phyloP scores from a whole-genome alignment of 177 flowering plant species.

The Viscum album region DNA sequence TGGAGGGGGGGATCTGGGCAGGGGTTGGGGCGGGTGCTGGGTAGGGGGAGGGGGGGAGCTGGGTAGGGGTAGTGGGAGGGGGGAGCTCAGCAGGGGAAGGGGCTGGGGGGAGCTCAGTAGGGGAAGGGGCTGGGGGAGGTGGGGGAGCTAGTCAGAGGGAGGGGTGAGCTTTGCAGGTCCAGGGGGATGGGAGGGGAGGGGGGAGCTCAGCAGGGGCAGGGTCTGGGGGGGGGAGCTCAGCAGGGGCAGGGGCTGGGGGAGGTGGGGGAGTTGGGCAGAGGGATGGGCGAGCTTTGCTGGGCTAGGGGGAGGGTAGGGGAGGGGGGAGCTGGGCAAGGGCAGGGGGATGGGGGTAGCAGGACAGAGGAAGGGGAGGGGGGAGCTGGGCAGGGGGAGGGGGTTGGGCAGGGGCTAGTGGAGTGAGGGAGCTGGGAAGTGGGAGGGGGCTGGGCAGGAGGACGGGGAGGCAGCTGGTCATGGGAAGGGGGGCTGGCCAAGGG shows the following conservation, averaged over 20 bases:
- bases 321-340: neutral
- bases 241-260: too few relatives aligned
- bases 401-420: neutral
- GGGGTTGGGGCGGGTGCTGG: neutral
- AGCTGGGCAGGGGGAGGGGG: slow-evolving; percentile 1
- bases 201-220: neutral
- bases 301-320: neutral
- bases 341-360: neutral
- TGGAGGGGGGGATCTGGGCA: too few relatives aligned
- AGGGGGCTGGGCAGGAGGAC: neutral
- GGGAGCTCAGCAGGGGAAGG: neutral
- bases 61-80: neutral
- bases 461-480: too few relatives aligned
- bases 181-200: neutral
- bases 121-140: neutral
- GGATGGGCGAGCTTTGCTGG: neutral
- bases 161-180: neutral
- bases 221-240: neutral
- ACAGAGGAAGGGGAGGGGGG: neutral
- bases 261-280: neutral
- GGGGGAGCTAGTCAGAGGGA: neutral
- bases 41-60: neutral
- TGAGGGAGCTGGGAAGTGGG: neutral
- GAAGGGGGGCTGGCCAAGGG: too few relatives aligned
- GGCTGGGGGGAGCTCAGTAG: neutral